A percentile compares a stretch with the other conserved stretches of the same genome.
Evolutionary conservation across 192 early-diverging fungal genomes (phyloP).

Genomic region (Podochytrium sp.): DNA sequence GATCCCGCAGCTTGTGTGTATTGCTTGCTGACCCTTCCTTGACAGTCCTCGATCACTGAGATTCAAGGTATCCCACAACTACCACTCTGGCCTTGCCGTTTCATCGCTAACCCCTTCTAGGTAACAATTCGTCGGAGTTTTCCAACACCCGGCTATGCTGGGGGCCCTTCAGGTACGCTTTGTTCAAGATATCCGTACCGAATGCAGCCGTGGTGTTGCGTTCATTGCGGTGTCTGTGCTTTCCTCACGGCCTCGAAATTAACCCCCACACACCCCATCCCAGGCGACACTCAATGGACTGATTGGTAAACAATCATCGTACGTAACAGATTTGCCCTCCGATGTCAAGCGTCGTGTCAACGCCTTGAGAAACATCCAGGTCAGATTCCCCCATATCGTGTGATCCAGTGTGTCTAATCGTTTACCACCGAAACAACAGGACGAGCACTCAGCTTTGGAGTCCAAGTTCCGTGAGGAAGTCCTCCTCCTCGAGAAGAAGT

Average conservation of each 20-base stretch:
- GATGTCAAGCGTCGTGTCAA: slow-evolving; percentile 85
- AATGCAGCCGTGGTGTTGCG: too few relatives aligned
- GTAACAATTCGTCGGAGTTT: slow-evolving; percentile 32
- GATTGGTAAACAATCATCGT: slow-evolving; percentile 70
- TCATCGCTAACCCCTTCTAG: background rate
- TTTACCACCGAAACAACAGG: slow-evolving; percentile 27
- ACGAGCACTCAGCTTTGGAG: slow-evolving; percentile 83
- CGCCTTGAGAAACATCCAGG: slow-evolving; percentile 86
- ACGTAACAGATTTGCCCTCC: slow-evolving; percentile 58
- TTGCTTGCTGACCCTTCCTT: background rate
- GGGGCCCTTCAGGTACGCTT: slow-evolving; percentile 42
- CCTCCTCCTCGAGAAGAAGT: slow-evolving; percentile 95
- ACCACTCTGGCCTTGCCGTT: background rate
- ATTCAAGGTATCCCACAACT: slow-evolving; percentile 5
- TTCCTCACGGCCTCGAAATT: too few relatives aligned
- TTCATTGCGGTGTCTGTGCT: too few relatives aligned
- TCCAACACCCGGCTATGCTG: slow-evolving; percentile 45
- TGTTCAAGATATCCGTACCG: background rate
- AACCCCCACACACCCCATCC: too few relatives aligned
- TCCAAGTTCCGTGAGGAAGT: slow-evolving; percentile 93
- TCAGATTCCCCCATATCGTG: slow-evolving; percentile 14
- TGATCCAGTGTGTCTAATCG: too few relatives aligned
- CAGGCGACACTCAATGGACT: slow-evolving; percentile 78
- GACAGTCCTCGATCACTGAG: slow-evolving; percentile 9
- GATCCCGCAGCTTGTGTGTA: background rate